Evolutionary conservation across 2,329 filamentous ascomycete genomes (phyloP).

Genomic region (Colletotrichum cuscutae): DNA sequence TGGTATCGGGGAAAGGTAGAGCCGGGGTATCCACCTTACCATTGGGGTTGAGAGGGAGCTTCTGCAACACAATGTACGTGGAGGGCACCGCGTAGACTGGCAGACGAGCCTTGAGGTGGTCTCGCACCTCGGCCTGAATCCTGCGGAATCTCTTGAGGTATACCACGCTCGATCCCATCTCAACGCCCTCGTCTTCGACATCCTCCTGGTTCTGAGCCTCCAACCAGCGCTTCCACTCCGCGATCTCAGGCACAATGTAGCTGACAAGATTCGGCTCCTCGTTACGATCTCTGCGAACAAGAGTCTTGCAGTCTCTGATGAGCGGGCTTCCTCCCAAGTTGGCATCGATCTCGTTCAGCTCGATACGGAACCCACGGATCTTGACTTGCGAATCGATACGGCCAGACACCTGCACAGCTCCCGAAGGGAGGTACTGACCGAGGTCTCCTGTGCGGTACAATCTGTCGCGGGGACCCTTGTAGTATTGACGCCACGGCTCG

Average conservation of each 20-base stretch:
- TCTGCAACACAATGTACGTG: slow-evolving; percentile 50
- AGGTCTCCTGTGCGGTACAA: slow-evolving; percentile 91
- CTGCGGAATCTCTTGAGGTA: slow-evolving; percentile 56
- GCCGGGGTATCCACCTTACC: slow-evolving; percentile 84
- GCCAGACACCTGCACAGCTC: slow-evolving; percentile 78
- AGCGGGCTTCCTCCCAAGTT: slow-evolving; percentile 80
- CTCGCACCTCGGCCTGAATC: slow-evolving; percentile 64
- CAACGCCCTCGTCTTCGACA: slow-evolving; percentile 60
- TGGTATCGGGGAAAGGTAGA: slow-evolving; percentile 76
- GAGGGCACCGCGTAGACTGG: slow-evolving; percentile 63
- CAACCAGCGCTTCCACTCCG: slow-evolving; percentile 78
- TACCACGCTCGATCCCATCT: slow-evolving; percentile 55
- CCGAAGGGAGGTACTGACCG: slow-evolving; percentile 77
- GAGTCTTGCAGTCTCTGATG: slow-evolving; percentile 85
- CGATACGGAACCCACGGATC: slow-evolving; percentile 94
- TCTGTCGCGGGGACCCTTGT: slow-evolving; percentile 84
- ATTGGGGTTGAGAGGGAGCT: slow-evolving; percentile 78
- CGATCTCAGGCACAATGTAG: slow-evolving; percentile 83
- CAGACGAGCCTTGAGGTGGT: slow-evolving; percentile 76
- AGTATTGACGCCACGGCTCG: slow-evolving; percentile 83
- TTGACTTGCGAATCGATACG: slow-evolving; percentile 92
- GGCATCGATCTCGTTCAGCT: slow-evolving; percentile 91
- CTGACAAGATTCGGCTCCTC: slow-evolving; percentile 89
- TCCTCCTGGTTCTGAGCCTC: slow-evolving; percentile 64
- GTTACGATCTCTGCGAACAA: slow-evolving; percentile 84